Evolutionary conservation across 192 early-diverging fungal species (phyloP).

Genomic region (Phlyctochytrium planicorne): DNA sequence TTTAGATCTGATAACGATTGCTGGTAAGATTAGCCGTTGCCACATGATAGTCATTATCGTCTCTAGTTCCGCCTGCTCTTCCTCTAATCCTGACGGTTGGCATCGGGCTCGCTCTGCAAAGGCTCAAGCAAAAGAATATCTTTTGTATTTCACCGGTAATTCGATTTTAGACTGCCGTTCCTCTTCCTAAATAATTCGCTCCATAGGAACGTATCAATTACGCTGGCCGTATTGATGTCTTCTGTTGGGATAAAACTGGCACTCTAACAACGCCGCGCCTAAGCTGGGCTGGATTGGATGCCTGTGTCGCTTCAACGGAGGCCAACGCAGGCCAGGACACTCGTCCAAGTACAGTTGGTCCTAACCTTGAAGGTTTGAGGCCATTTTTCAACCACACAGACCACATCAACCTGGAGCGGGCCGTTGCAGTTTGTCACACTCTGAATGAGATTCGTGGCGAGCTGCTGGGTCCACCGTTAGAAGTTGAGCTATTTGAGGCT

Average conservation of each 20-base stretch:
- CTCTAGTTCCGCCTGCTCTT: constrained; percentile 44
- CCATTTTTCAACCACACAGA: too few species aligned
- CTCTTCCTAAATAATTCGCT: not conserved
- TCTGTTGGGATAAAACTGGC: constrained; percentile 55
- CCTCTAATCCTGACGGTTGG: constrained; percentile 49
- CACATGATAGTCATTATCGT: not conserved
- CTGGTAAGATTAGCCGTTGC: too few species aligned
- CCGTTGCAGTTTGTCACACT: constrained; percentile 62
- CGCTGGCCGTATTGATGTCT: constrained; percentile 41
- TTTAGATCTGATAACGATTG: constrained; percentile 49
- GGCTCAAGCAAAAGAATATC: constrained; percentile 35
- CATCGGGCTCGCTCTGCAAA: constrained; percentile 28
- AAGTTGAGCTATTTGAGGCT: constrained; percentile 74
- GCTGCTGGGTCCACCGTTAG: constrained; percentile 73
- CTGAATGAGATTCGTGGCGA: constrained; percentile 55
- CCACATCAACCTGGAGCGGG: constrained; percentile 32
- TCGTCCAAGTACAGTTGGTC: too few species aligned
- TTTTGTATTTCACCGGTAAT: constrained; percentile 43
- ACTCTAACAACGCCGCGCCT: constrained; percentile 22
- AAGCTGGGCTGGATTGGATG: constrained; percentile 14
- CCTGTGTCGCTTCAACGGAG: not conserved
- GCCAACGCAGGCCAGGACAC: too few species aligned
- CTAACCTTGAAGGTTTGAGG: too few species aligned
- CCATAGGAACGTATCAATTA: constrained; percentile 36
- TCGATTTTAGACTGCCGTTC: too few species aligned